A percentile compares a stretch with the other conserved stretches of the same genome.
Evolutionary conservation across 2,329 filamentous ascomycete species (phyloP).

Genomic region (Aspergillus hortae): DNA sequence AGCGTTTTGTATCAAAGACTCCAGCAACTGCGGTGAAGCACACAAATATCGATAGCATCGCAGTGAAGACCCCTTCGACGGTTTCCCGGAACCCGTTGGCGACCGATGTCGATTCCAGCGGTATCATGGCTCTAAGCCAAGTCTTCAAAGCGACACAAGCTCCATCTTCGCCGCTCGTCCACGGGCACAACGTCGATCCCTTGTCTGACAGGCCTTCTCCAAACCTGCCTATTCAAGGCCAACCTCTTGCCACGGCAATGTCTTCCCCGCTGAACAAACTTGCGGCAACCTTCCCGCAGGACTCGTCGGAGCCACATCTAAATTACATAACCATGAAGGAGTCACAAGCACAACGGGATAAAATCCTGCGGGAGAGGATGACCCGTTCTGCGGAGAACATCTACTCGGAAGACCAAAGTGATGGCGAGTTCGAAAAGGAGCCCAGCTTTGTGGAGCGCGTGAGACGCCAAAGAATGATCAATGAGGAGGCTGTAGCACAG

Average conservation of each 20-base stretch:
- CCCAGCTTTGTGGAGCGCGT: slow-evolving; percentile 36
- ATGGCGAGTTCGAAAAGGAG: slow-evolving; percentile 44
- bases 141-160: slow-evolving; percentile 48
- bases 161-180: slow-evolving; percentile 43
- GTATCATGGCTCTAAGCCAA: slow-evolving; percentile 45
- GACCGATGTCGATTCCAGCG: slow-evolving; percentile 32
- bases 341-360: slow-evolving; percentile 42
- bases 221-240: slow-evolving; percentile 43
- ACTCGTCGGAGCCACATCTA: slow-evolving; percentile 39
- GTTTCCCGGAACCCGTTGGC: slow-evolving; percentile 43
- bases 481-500: slow-evolving; percentile 32
- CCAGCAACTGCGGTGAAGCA: slow-evolving; percentile 38
- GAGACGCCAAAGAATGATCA: slow-evolving; percentile 29
- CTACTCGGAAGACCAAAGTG: slow-evolving; percentile 32
- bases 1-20: slow-evolving; percentile 43
- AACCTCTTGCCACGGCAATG: slow-evolving; percentile 28
- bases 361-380: slow-evolving; percentile 26
- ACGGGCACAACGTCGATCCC: slow-evolving; percentile 33
- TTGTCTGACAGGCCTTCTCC: slow-evolving; percentile 48
- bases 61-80: slow-evolving; percentile 33
- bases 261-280: slow-evolving; percentile 38
- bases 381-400: slow-evolving; percentile 35
- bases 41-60: slow-evolving; percentile 23
- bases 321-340: slow-evolving; percentile 46
- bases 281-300: slow-evolving; percentile 30